Evolutionary conservation across 2,329 filamentous ascomycete genomes (phyloP), one percentile per base, ranked within the genome.

Genomic region (Exutisphaerella laricina): DNA sequence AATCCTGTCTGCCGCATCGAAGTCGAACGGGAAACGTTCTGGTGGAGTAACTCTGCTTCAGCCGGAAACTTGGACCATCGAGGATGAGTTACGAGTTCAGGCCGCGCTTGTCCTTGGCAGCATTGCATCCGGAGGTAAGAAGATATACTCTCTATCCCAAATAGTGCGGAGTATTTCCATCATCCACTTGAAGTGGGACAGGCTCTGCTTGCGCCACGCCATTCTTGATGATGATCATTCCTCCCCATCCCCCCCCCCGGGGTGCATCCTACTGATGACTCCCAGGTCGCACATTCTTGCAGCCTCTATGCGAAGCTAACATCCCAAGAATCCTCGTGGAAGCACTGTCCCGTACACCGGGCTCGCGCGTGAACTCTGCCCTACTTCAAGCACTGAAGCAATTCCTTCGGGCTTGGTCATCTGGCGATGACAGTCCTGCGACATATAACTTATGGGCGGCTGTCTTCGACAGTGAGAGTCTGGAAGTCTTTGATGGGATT

Each of bases 41-140:
- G 49, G 70, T 75, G 61, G 63, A 40, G 64, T 59, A 46, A 58
- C 60, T 14, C 64, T 60, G 53, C 31, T 39, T 18, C 65, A 59
- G 38, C 38, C 43, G 22, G 46, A 56, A 39, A 49, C 66, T 9
- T 66, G 80, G 52, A 73, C 72, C 2, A 77, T 81, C 8, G 79
- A 85, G 46, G 82, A 89, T 43, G 74, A 78, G 32, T 73, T 82
- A 35, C 78, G 80, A 53, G 70, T 92, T 43, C 86, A 94, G 62
- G 84, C 85, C n/a, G 77, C 89, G 28, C 80, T 94, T 51, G 76
- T 96, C n/a, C 70, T 94, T 25, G 82, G 84, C 34, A 92, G 86
- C 63, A 78, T 97, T 59, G 86, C 88, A 44, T 82, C 85, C 67
- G 88, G 89, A 88, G 89, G n/a, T n/a, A n/a, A n/a, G n/a, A n/a